Percentiles rank a stretch among this genome's conserved stretches.
phyloP scores from a whole-genome alignment of 2,329 filamentous ascomycete genomes.

The Aspergillus fischeri region DNA sequence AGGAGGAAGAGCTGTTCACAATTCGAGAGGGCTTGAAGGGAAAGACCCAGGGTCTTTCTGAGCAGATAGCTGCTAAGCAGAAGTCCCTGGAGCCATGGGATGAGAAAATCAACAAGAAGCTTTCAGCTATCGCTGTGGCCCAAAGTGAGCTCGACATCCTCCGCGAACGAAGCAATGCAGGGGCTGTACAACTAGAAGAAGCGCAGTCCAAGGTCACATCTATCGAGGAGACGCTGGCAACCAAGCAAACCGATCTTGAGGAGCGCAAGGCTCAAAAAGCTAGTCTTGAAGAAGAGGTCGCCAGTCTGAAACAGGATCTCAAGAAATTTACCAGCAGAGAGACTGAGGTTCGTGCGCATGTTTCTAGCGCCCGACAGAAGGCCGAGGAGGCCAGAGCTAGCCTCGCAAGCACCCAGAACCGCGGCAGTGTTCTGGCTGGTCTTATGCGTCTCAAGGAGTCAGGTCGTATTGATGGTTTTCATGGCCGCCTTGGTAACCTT shows the following conservation, averaged over 20 bases:
- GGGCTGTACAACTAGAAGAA: conserved; percentile 78
- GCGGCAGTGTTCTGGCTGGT: conserved; percentile 86
- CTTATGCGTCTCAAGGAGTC: conserved; percentile 94
- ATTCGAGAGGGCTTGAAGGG: conserved; percentile 87
- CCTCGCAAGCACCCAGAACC: conserved; percentile 82
- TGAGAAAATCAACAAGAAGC: conserved; percentile 93
- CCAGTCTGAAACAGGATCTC: conserved; percentile 68
- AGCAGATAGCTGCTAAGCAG: conserved; percentile 87
- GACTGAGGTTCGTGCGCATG: conserved; percentile 73
- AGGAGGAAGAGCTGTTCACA: conserved; percentile 75
- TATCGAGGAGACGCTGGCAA: conserved; percentile 66
- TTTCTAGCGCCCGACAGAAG: conserved; percentile 88
- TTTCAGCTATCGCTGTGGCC: conserved; percentile 88
- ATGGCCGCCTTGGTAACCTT: conserved; percentile 89
- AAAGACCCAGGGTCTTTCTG: conserved; percentile 91
- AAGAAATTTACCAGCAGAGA: conserved; percentile 71
- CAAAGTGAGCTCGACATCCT: conserved; percentile 93
- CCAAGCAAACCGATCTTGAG: conserved; percentile 71
- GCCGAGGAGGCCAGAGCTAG: conserved; percentile 93
- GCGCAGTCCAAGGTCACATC: conserved; percentile 71
- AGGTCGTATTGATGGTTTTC: conserved; percentile 93
- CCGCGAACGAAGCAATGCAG: conserved; percentile 81
- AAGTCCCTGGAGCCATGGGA: conserved; percentile 95
- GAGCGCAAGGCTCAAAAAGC: conserved; percentile 69
- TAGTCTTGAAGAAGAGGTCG: conserved; percentile 68